A percentile compares a stretch with the other conserved stretches of the same genome.
Conservation (phyloP, 805 yeast genomes). For the Schizosaccharomyces pombe region DNA sequence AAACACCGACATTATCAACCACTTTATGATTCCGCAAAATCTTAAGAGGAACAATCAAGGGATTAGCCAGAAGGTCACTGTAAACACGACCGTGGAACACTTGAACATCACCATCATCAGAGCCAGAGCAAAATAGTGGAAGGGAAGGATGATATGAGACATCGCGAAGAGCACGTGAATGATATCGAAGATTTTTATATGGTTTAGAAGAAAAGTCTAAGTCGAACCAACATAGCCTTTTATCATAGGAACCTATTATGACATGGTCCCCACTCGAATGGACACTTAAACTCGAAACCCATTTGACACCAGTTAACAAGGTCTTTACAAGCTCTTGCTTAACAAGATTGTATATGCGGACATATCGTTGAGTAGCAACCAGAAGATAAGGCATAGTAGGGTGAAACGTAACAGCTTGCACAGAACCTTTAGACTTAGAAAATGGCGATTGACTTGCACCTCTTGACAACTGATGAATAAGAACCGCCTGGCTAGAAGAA, state of each 20-base stretch:
- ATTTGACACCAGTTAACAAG: constrained; percentile 82
- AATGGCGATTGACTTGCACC: constrained; percentile 92
- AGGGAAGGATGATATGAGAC: constrained; percentile 68
- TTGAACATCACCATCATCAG: constrained; percentile 83
- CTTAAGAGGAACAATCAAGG: constrained; percentile 85
- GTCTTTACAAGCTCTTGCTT: constrained; percentile 67
- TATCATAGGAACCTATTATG: constrained; percentile 77
- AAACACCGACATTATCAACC: constrained; percentile 58
- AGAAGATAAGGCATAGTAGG: constrained; percentile 85
- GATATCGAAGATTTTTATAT: constrained; percentile 84
- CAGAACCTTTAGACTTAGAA: constrained; percentile 73
- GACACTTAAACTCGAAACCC: constrained; percentile 76
- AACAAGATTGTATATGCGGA: constrained; percentile 73
- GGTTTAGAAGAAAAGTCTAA: constrained; percentile 73
- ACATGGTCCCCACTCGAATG: constrained; percentile 90
- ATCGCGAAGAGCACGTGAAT: constrained; percentile 77
- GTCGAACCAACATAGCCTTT: constrained; percentile 93
- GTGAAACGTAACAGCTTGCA: constrained; percentile 91
- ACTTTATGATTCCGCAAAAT: constrained; percentile 77
- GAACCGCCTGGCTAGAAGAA: constrained; percentile 63
- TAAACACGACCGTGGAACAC: constrained; percentile 92
- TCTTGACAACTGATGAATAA: constrained; percentile 83
- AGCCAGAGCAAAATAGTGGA: constrained; percentile 82
- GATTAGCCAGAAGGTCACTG: constrained; percentile 86
- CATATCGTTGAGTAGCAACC: constrained; percentile 81